A percentile compares a stretch with the other conserved stretches of the same genome.
Evolutionary conservation across 2,329 filamentous ascomycete species (phyloP).

Genomic region (Exophiala dermatitidis): DNA sequence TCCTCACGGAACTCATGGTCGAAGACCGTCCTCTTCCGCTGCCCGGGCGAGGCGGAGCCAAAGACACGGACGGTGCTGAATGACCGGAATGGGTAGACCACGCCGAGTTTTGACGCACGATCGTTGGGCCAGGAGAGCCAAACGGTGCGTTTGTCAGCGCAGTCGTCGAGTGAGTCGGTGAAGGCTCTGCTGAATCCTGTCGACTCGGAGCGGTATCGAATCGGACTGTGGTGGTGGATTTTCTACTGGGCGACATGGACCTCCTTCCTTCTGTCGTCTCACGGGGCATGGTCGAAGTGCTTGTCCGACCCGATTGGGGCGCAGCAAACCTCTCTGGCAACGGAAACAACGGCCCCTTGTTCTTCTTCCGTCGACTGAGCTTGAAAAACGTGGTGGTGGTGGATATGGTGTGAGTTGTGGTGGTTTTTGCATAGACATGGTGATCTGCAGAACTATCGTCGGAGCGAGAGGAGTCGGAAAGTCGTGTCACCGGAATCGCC

Average conservation of each 20-base stretch:
- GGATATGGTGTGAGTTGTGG: constrained; percentile 57
- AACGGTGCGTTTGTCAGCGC: constrained; percentile 44
- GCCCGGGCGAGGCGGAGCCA: constrained; percentile 50
- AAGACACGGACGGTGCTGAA: constrained; percentile 52
- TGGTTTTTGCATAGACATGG: constrained; percentile 52
- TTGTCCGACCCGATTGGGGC: constrained; percentile 36
- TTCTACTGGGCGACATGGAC: constrained; percentile 26
- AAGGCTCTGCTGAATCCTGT: constrained; percentile 36
- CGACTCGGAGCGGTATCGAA: constrained; percentile 16
- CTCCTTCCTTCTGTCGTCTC: constrained; percentile 35
- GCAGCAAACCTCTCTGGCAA: constrained; percentile 65
- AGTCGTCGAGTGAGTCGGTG: constrained; percentile 47
- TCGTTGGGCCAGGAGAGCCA: constrained; percentile 36
- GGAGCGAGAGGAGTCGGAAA: constrained; percentile 83
- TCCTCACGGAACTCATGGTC: constrained; percentile 75
- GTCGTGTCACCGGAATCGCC: constrained; percentile 56
- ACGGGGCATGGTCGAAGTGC: constrained; percentile 35
- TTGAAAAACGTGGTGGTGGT: constrained; percentile 71
- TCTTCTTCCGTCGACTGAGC: constrained; percentile 63
- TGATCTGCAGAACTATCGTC: constrained; percentile 72
- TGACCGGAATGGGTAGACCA: constrained; percentile 59
- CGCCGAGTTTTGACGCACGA: constrained; percentile 55
- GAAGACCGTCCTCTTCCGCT: constrained; percentile 72
- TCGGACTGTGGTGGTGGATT: constrained; percentile 21
- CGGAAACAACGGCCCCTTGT: constrained; percentile 73